Percentiles rank a stretch among this genome's conserved stretches.
Evolutionary conservation across 257 asterid genomes (phyloP).

Genomic region (Cordia subcordata): DNA sequence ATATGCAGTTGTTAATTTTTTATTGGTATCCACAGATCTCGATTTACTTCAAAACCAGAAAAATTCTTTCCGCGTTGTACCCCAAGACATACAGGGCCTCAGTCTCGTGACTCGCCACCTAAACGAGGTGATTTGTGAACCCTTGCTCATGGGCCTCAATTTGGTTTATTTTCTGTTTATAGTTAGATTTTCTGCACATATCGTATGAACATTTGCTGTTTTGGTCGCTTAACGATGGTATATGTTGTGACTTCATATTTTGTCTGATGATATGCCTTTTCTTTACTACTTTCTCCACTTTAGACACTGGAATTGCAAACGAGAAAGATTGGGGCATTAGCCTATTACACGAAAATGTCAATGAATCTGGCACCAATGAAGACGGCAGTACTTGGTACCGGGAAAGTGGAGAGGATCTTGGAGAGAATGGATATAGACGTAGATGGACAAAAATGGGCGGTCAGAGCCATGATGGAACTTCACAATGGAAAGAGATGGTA

Average conservation of each 20-base stretch:
- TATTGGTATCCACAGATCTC: slow-evolving; percentile 36
- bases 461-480: slow-evolving; percentile 60
- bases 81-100: slow-evolving; percentile 74
- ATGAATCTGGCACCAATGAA: slow-evolving; percentile 78
- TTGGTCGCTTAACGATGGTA: background rate
- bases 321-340: slow-evolving; percentile 98
- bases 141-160: background rate
- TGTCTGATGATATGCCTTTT: slow-evolving; percentile 3
- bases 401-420: slow-evolving; percentile 91
- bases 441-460: slow-evolving; percentile 98
- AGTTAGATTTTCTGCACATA: background rate
- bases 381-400: slow-evolving; percentile 92
- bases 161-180: background rate
- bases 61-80: slow-evolving; percentile 68
- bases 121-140: slow-evolving; percentile 60
- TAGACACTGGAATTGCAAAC: slow-evolving; percentile 97
- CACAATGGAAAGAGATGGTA: slow-evolving; percentile 99
- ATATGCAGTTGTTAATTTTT: background rate
- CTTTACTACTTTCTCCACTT: slow-evolving; percentile 6
- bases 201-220: background rate
- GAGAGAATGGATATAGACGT: slow-evolving; percentile 89
- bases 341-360: slow-evolving; percentile 57
- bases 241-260: slow-evolving; percentile 3
- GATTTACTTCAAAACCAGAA: slow-evolving; percentile 55
- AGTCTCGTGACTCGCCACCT: slow-evolving; percentile 93